These are phyloP conservation scores for Limtongozyma cylindracea DNA, from an alignment of 805 yeast genomes.

Conservation along the genomic window DNA sequence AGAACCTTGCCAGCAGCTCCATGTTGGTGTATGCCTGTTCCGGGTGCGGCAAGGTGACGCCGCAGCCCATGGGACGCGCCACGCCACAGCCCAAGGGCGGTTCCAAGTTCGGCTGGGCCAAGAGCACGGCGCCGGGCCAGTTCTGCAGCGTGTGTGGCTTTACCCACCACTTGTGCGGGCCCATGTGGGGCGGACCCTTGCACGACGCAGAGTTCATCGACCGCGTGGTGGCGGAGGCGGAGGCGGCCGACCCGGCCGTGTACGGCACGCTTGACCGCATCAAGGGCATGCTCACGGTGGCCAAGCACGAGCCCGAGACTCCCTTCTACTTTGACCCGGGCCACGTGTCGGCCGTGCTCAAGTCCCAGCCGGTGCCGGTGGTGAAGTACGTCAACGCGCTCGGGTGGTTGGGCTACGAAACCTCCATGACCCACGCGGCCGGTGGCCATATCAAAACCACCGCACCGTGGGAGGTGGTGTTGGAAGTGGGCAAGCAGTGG, in stretches of 20 bases:
- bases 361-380: conserved; percentile 66
- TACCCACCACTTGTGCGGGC: conserved; percentile 69
- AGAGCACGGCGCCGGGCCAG: conserved; percentile 30
- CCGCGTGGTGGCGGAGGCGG: conserved; percentile 27
- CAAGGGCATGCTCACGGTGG: conserved; percentile 80
- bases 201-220: conserved; percentile 49
- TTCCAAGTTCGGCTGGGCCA: conserved; percentile 29
- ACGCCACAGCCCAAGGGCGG: conserved; percentile 8
- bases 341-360: conserved; percentile 45
- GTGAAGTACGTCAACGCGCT: conserved; percentile 51
- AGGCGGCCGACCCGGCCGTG: conserved; percentile 19
- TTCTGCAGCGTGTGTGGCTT: conserved; percentile 48
- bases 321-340: conserved; percentile 78
- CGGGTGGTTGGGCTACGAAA: conserved; percentile 61
- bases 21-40: conserved; percentile 66
- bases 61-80: conserved; percentile 54
- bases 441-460: conserved; percentile 72
- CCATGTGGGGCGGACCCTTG: conserved; percentile 79
- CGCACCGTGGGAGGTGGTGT: conserved; percentile 64
- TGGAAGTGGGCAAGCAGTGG: conserved; percentile 53
- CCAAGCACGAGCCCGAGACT: conserved; percentile 32
- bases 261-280: conserved; percentile 72
- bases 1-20: conserved; percentile 49
- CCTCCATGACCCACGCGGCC: conserved; percentile 74
- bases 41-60: conserved; percentile 55